A percentile compares a stretch with the other conserved stretches of the same genome.
These are phyloP conservation scores for Stereum hirsutum DNA, from an alignment of 1,284 basidiomycete species.

Conservation along the genomic window DNA sequence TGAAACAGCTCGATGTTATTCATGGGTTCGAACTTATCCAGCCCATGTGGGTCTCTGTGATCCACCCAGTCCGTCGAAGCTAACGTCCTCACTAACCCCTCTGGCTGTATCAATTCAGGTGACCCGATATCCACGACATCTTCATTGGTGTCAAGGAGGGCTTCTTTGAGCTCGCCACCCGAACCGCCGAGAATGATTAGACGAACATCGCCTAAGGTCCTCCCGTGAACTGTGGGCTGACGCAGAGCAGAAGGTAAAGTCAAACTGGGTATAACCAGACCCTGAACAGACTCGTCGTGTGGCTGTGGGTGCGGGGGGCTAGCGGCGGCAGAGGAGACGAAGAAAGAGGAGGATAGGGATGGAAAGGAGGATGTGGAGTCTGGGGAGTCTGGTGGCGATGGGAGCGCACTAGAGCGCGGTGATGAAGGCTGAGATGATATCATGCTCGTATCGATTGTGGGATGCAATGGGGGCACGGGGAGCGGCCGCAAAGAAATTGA, in stretches of 20 bases:
- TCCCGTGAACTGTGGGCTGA: slow-evolving; percentile 52
- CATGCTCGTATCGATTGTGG: slow-evolving; percentile 15
- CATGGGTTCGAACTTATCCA: slow-evolving; percentile 53
- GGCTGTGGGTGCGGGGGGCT: slow-evolving; percentile 34
- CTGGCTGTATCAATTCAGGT: slow-evolving; percentile 40
- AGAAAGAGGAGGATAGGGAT: slow-evolving; percentile 66
- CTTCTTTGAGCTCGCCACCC: slow-evolving; percentile 19
- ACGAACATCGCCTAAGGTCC: slow-evolving; percentile 51
- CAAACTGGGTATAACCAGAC: slow-evolving; percentile 64
- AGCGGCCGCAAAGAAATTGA: slow-evolving; percentile 49
- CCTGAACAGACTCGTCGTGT: slow-evolving; percentile 34
- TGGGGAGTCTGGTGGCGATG: slow-evolving; percentile 46
- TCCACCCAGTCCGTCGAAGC: slow-evolving; percentile 66
- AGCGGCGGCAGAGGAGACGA: slow-evolving; percentile 61
- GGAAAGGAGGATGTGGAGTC: slow-evolving; percentile 61
- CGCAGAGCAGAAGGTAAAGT: slow-evolving; percentile 48
- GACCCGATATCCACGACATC: slow-evolving; percentile 50
- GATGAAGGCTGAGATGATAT: slow-evolving; percentile 24
- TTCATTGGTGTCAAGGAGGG: slow-evolving; percentile 51
- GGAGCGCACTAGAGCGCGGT: slow-evolving; percentile 34
- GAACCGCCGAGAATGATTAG: slow-evolving; percentile 41
- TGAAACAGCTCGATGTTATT: slow-evolving; percentile 53
- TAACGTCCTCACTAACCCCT: slow-evolving; percentile 29
- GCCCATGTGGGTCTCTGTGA: slow-evolving; percentile 49
- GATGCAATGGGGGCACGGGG: slow-evolving; percentile 25